Percentiles rank a stretch among this genome's conserved stretches.
phyloP scores from a whole-genome alignment of 2,329 filamentous ascomycete species.

The Trichoderma simmonsii region DNA sequence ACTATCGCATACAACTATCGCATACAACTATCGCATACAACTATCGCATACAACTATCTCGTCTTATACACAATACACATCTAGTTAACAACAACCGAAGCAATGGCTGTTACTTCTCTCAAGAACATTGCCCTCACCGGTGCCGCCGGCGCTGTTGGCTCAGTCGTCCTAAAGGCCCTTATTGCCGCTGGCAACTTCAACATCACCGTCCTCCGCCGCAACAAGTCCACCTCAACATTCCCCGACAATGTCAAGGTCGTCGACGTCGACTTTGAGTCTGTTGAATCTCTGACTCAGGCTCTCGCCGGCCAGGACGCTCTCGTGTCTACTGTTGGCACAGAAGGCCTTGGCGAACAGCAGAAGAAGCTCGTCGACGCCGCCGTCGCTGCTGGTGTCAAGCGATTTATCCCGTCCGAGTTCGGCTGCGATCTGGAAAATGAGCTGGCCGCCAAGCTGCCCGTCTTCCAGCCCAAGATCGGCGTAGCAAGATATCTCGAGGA shows the following conservation, averaged over 20 bases:
- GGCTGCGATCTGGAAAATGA: constrained; percentile 35
- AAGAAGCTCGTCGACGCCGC: constrained; percentile 54
- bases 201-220: constrained; percentile 35
- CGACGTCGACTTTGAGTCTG: constrained; percentile 40
- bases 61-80: neutral
- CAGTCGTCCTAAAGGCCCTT: constrained; percentile 31
- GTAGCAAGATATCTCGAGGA: constrained; percentile 40
- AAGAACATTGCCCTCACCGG: constrained; percentile 40
- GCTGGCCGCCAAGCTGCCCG: constrained; percentile 42
- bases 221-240: constrained; percentile 40
- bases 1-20: neutral
- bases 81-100: neutral
- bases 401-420: constrained; percentile 61
- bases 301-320: constrained; percentile 58
- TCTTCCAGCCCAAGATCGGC: constrained; percentile 50
- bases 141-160: constrained; percentile 36
- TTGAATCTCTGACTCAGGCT: constrained; percentile 44
- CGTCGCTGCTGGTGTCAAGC: constrained; percentile 56
- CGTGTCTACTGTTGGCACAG: constrained; percentile 36
- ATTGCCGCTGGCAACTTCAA: constrained; percentile 34
- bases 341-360: constrained; percentile 37
- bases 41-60: neutral
- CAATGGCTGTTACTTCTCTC: constrained; percentile 31
- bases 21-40: neutral
- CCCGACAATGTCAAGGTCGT: constrained; percentile 30